A percentile compares a stretch with the other conserved stretches of the same genome.
Evolutionary conservation across 1,284 basidiomycete genomes (phyloP).

Genomic region (Naganishia sp.): DNA sequence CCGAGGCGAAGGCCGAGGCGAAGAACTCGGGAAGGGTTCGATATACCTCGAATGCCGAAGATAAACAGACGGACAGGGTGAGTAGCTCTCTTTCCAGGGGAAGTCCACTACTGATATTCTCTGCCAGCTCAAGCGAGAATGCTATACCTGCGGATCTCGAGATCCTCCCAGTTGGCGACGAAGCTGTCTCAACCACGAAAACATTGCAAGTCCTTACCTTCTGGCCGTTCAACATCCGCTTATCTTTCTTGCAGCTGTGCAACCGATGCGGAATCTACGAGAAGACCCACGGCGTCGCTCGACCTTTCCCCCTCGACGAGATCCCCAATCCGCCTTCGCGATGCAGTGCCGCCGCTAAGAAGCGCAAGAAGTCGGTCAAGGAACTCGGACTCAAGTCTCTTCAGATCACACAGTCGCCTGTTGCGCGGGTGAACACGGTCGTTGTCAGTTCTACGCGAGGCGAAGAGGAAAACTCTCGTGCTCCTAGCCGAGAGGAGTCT

Average conservation of each 20-base stretch:
- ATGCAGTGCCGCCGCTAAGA: slow-evolving; percentile 10
- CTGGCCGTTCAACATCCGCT: not conserved
- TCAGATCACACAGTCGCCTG: not conserved
- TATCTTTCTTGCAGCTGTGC: slow-evolving; percentile 27
- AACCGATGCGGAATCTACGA: slow-evolving; percentile 35
- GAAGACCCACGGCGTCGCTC: slow-evolving; percentile 27
- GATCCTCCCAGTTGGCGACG: slow-evolving; percentile 35
- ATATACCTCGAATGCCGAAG: slow-evolving; percentile 31
- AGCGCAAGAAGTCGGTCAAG: slow-evolving; percentile 25
- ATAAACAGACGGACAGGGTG: slow-evolving; percentile 33
- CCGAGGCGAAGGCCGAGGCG: not conserved
- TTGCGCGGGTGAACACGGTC: not conserved
- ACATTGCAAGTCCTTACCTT: slow-evolving; percentile 26
- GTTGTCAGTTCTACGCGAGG: slow-evolving; percentile 1
- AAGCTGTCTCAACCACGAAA: slow-evolving; percentile 25
- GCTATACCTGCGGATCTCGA: slow-evolving; percentile 31
- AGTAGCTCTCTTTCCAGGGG: not conserved
- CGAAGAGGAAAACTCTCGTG: slow-evolving; percentile 4
- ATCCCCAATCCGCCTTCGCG: slow-evolving; percentile 9
- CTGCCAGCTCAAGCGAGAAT: slow-evolving; percentile 32
- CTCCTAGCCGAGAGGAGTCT: not conserved
- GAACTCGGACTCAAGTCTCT: slow-evolving; percentile 23
- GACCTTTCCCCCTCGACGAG: slow-evolving; percentile 28
- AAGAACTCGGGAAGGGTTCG: not conserved
- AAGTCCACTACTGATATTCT: not conserved